Evolutionary conservation across 2,329 filamentous ascomycete species (phyloP).

Genomic region (Fusarium pseudocircinatum): DNA sequence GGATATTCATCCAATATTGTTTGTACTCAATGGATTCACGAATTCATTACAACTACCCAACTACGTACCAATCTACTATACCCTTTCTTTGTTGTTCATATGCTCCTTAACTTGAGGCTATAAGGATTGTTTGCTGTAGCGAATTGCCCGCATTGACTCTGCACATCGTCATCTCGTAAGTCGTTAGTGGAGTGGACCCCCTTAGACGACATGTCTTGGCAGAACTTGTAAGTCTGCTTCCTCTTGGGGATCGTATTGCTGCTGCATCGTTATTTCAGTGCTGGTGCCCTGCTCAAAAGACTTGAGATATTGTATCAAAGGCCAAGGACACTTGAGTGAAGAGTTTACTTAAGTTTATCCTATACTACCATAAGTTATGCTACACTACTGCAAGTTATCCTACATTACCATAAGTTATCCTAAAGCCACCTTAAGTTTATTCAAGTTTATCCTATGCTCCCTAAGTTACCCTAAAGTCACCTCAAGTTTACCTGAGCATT

Average conservation of each 20-base stretch:
- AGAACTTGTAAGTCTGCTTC: background rate
- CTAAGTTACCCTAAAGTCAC: background rate
- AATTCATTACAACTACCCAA: background rate
- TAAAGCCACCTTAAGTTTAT: background rate
- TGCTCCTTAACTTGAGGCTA: background rate
- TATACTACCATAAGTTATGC: background rate
- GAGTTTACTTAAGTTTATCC: background rate
- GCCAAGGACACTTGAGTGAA: background rate
- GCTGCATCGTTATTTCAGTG: background rate
- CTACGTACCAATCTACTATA: slow-evolving; percentile 2
- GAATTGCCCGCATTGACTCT: background rate
- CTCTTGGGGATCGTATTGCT: background rate
- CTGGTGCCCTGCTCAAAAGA: background rate
- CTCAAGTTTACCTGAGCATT: too few relatives aligned
- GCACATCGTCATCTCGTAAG: slow-evolving; percentile 1
- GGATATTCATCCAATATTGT: background rate
- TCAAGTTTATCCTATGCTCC: background rate
- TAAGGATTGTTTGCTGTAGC: background rate
- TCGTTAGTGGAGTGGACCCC: background rate
- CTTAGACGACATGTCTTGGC: background rate
- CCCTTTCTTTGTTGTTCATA: background rate
- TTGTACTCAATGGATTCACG: slow-evolving; percentile 6
- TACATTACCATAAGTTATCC: background rate
- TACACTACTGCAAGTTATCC: too few relatives aligned
- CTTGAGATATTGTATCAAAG: background rate